Conservation (phyloP, 345 rosid species). For the Lumnitzera racemosa region DNA sequence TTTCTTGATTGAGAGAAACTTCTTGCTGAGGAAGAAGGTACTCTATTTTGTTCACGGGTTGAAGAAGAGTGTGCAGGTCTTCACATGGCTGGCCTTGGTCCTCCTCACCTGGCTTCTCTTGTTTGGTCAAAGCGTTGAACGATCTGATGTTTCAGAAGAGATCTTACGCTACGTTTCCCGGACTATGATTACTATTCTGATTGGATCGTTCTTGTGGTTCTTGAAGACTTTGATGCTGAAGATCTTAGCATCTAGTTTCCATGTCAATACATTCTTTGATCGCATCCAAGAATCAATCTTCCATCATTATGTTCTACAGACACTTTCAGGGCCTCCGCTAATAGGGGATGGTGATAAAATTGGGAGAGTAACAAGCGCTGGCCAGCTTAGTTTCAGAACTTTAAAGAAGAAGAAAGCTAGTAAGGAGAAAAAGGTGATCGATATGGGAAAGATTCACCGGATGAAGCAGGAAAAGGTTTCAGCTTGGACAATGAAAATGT, state of each 20-base stretch:
- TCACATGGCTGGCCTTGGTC: conserved; percentile 61
- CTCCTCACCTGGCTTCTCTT: conserved; percentile 60
- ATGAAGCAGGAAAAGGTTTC: conserved; percentile 85
- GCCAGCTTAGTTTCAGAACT: conserved; percentile 45
- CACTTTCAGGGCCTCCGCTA: conserved; percentile 70
- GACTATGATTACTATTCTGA: conserved; percentile 52
- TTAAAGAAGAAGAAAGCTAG: conserved; percentile 34
- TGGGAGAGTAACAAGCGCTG: conserved; percentile 36
- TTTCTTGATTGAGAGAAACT: conserved; percentile 72
- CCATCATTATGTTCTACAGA: conserved; percentile 69
- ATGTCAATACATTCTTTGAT: conserved; percentile 72
- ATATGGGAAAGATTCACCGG: conserved; percentile 66
- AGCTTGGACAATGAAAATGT: conserved; percentile 83
- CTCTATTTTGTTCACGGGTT: conserved; percentile 92
- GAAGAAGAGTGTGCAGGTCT: conserved; percentile 74
- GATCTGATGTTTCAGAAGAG: conserved; percentile 29
- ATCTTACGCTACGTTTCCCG: conserved; percentile 44
- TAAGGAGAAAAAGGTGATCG: conserved; percentile 50
- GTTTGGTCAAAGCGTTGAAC: conserved; percentile 36
- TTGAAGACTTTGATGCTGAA: conserved; percentile 63
- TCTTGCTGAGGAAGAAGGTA: conserved; percentile 62
- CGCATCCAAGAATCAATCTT: conserved; percentile 85
- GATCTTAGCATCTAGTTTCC: conserved; percentile 78
- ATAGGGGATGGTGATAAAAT: conserved; percentile 58
- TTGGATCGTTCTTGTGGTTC: conserved; percentile 62